Percentiles rank a stretch among this genome's conserved stretches.
Evolutionary conservation across 805 yeast genomes (phyloP).

Genomic region (Jamesozyma gamospora): DNA sequence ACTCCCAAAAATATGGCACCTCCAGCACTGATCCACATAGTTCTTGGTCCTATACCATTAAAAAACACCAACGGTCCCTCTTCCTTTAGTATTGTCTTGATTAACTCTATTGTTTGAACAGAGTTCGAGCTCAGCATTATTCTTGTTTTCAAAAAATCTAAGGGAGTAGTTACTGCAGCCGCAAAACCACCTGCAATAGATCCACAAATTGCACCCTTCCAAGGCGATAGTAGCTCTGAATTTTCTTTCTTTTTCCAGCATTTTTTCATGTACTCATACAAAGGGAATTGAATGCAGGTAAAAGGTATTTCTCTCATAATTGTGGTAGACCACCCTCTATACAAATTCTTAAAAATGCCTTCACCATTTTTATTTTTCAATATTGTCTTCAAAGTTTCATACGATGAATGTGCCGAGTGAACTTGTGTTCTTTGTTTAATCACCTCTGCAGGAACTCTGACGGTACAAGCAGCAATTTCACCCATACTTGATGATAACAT

Average conservation of each 20-base stretch:
- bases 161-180: conserved; percentile 72
- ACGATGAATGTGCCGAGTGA: conserved; percentile 42
- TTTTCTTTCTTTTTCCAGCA: conserved; percentile 36
- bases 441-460: conserved; percentile 94
- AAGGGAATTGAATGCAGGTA: conserved; percentile 89
- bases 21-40: conserved; percentile 96
- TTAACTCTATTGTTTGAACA: conserved; percentile 38
- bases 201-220: conserved; percentile 78
- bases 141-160: conserved; percentile 73
- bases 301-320: conserved; percentile 94
- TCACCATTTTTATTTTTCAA: conserved; percentile 62
- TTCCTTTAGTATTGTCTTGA: conserved; percentile 45
- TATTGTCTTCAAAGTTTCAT: conserved; percentile 54
- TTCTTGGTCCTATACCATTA: conserved; percentile 88
- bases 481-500: conserved; percentile 86
- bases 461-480: conserved; percentile 86
- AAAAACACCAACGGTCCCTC: conserved; percentile 70
- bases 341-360: conserved; percentile 67
- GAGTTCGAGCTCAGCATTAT: conserved; percentile 60
- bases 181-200: conserved; percentile 76
- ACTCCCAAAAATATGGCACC: conserved; percentile 96
- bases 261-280: conserved; percentile 74
- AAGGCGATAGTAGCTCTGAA: conserved; percentile 33
- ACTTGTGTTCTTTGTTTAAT: conserved; percentile 93
- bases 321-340: conserved; percentile 90